Conservation (phyloP, 495 filamentous ascomycete genomes). For the Hamigera avellanea region DNA sequence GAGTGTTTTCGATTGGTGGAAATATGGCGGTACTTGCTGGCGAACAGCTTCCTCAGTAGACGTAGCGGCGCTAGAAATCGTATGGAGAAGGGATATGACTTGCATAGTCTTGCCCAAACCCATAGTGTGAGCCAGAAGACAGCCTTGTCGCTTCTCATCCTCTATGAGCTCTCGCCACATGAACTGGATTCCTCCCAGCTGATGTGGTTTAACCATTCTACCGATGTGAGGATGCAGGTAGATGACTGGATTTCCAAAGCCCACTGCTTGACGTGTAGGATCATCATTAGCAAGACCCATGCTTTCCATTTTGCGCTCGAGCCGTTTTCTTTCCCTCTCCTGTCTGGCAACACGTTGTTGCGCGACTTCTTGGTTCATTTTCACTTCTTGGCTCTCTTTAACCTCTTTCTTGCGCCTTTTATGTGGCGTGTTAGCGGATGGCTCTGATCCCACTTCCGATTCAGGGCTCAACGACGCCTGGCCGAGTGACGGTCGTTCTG, state of each 20-base stretch:
- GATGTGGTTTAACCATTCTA: slow-evolving; percentile 43
- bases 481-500: neutral
- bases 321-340: slow-evolving; percentile 33
- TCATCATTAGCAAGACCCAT: slow-evolving; percentile 29
- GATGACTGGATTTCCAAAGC: slow-evolving; percentile 52
- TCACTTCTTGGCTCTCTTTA: slow-evolving; percentile 33
- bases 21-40: slow-evolving; percentile 51
- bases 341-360: slow-evolving; percentile 32
- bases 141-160: slow-evolving; percentile 50
- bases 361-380: slow-evolving; percentile 34
- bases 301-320: slow-evolving; percentile 30
- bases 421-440: slow-evolving; percentile 6
- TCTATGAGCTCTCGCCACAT: slow-evolving; percentile 78
- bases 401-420: slow-evolving; percentile 38
- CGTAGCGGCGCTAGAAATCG: slow-evolving; percentile 52
- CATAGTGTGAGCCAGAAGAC: slow-evolving; percentile 86
- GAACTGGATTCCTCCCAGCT: slow-evolving; percentile 66
- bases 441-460: neutral
- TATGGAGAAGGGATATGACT: slow-evolving; percentile 66
- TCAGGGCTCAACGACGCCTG: too few relatives aligned
- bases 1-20: slow-evolving; percentile 53
- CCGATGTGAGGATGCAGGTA: slow-evolving; percentile 38
- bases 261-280: slow-evolving; percentile 47
- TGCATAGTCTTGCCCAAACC: slow-evolving; percentile 93
- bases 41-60: slow-evolving; percentile 44